Conservation (phyloP, 164 flowering plant species). For the Chloranthus sessilifolius region DNA sequence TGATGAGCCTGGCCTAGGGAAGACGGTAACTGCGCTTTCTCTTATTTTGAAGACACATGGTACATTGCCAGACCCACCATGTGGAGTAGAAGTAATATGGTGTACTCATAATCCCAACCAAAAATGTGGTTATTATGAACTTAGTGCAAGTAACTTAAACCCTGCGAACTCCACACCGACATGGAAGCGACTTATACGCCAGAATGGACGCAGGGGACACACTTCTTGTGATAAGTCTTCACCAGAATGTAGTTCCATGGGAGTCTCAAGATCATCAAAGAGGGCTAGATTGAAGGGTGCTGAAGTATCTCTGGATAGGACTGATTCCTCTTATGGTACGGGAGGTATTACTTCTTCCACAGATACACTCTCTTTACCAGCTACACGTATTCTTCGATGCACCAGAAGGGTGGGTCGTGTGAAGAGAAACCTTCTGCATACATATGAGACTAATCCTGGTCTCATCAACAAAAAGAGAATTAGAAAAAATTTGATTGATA, state of each 20-base stretch:
- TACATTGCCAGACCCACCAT: constrained; percentile 74
- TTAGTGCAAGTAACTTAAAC: constrained; percentile 22
- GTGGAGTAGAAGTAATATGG: constrained; percentile 62
- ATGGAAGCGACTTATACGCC: constrained; percentile 27
- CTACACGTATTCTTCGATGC: constrained; percentile 24
- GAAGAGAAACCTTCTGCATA: constrained; percentile 54
- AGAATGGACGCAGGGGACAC: constrained; percentile 38
- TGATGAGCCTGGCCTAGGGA: constrained; percentile 98
- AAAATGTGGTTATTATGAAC: constrained; percentile 89
- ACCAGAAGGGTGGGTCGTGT: constrained; percentile 39
- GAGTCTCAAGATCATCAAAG: constrained; percentile 18
- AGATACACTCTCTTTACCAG: constrained; percentile 17
- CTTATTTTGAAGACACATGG: constrained; percentile 92
- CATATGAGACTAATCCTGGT: constrained; percentile 32
- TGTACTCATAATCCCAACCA: constrained; percentile 51
- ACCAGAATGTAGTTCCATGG: constrained; percentile 12
- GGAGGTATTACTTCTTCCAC: constrained; percentile 20
- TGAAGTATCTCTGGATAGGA: constrained; percentile 11
- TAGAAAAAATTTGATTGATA: constrained; percentile 15
- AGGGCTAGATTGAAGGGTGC: constrained; percentile 23
- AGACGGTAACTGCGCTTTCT: constrained; percentile 89
- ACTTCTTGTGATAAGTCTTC: constrained; percentile 25
- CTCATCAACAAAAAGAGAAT: constrained; percentile 10
- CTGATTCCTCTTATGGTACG: constrained; percentile 24
- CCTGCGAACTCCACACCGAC: constrained; percentile 16